These are phyloP conservation scores for Penicillium hesseltinei DNA, from an alignment of 2,329 filamentous ascomycete genomes.

Conservation along the genomic window DNA sequence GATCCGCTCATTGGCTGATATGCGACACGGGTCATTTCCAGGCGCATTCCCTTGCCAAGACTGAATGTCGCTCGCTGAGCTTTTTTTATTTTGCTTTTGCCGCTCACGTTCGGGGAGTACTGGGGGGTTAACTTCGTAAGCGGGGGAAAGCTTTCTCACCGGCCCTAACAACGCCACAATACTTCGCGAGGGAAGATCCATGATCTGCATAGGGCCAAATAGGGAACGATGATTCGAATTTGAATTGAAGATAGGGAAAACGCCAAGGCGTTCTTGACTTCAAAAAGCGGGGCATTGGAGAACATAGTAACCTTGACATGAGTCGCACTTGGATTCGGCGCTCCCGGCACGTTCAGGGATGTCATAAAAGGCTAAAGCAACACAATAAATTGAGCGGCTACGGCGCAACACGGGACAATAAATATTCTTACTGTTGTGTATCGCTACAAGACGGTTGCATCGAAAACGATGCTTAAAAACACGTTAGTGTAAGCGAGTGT, in stretches of 20 bases:
- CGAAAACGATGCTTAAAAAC: background rate
- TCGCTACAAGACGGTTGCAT: background rate
- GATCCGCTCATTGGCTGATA: conserved; percentile 17
- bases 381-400: conserved; percentile 18
- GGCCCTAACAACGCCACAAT: conserved; percentile 10
- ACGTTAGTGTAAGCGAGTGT: background rate
- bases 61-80: conserved; percentile 18
- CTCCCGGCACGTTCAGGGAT: conserved; percentile 8
- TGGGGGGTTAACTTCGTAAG: background rate
- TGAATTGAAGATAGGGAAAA: conserved; percentile 3
- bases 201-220: conserved; percentile 22
- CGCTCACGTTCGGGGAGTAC: conserved; percentile 9
- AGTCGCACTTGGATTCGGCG: background rate
- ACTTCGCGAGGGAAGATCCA: conserved; percentile 5
- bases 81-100: conserved; percentile 4
- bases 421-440: background rate
- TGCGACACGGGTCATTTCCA: conserved; percentile 19
- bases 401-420: conserved; percentile 16
- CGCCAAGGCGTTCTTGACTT: conserved; percentile 1
- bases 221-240: conserved; percentile 8
- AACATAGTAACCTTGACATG: conserved; percentile 5
- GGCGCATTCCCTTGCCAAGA: conserved; percentile 18
- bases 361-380: conserved; percentile 4
- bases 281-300: conserved; percentile 1
- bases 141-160: conserved; percentile 9